phyloP scores from a whole-genome alignment of 176 grass and related monocot genomes.

The Olyra latifolia region DNA sequence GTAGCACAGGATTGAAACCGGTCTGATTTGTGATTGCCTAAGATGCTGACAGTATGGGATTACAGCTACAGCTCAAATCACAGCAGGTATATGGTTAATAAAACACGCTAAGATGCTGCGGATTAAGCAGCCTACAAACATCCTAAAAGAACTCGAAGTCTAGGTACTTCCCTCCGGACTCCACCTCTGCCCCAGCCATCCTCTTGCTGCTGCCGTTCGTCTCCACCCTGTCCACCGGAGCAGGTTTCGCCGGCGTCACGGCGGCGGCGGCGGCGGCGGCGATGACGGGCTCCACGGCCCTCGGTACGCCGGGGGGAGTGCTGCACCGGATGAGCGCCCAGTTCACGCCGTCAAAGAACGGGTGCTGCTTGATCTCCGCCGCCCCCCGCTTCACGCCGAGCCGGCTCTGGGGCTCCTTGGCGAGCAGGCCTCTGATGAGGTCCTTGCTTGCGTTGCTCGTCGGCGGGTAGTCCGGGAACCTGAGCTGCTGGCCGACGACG shows the following conservation, averaged over 20 bases:
- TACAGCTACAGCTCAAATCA: background rate
- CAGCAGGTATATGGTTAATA: conserved; percentile 15
- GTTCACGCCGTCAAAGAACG: conserved; percentile 66
- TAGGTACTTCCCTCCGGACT: conserved; percentile 59
- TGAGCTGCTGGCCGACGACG: conserved; percentile 74
- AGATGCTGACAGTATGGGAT: conserved; percentile 9
- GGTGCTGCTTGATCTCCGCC: conserved; percentile 72
- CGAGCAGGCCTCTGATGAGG: conserved; percentile 54
- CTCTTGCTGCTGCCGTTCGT: conserved; percentile 45
- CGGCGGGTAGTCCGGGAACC: conserved; percentile 50
- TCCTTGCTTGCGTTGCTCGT: conserved; percentile 59
- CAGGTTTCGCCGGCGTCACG: background rate
- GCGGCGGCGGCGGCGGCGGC: background rate
- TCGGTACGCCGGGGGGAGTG: conserved; percentile 62
- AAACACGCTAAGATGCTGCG: background rate
- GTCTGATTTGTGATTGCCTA: conserved; percentile 9
- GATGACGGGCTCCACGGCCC: conserved; percentile 31
- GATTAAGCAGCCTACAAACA: background rate
- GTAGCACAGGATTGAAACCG: background rate
- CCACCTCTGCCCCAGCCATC: conserved; percentile 23
- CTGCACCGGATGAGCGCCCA: conserved; percentile 78
- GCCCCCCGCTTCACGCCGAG: conserved; percentile 66
- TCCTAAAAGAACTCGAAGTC: conserved; percentile 73
- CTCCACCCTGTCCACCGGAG: conserved; percentile 21
- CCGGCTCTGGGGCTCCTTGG: conserved; percentile 64